Evolutionary conservation across 176 grass and related monocot species (phyloP), one percentile per base, ranked within the genome.

Genomic region (Lolium perenne): DNA sequence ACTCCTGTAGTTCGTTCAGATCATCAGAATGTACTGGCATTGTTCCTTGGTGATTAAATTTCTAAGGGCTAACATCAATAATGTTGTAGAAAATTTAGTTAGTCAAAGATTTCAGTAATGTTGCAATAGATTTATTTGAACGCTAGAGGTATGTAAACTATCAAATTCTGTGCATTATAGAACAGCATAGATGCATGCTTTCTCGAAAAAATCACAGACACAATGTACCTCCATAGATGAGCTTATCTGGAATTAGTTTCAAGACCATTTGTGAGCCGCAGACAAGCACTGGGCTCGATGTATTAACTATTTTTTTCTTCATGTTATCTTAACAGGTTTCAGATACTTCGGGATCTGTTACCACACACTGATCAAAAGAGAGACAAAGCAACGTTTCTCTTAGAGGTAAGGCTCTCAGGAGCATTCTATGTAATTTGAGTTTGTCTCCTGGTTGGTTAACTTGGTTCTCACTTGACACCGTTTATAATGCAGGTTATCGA

Each of bases 301-400:
- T 76, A 61, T 26, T 85, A 70, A 87, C 46, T 70, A 14, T 21
- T 74, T 23, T 29, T 73, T 38, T 35, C 15, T 81, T 12, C 17
- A 84, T 20, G 64, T 75, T 76, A 58, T 72, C 75, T 58, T n/a
- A 86, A 84, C 92, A 99, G 97, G 87, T 99, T 99, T 91, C 97
- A 97, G 90, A 97, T 99, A 90, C 94, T 99, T 82, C 91, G 97
- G 56, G 97, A 99, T 75, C 67, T 99, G 21, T 94, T 99, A 72
- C 97, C 97, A 59, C 94, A 99, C 61, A 97, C 47, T 79, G 94
- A 99, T 94, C 97, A 99, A 84, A 99, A 99, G 90, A 94, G 97
- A 79, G 97, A 99, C 74, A 99, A 99, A 87, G 97, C 97, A 23
- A 94, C 97, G 78, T 92, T 99, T 83, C 97, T 99, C 46, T 78